Evolutionary conservation across 106 monocot species (phyloP).

Genomic region (Apostasia ramifera): DNA sequence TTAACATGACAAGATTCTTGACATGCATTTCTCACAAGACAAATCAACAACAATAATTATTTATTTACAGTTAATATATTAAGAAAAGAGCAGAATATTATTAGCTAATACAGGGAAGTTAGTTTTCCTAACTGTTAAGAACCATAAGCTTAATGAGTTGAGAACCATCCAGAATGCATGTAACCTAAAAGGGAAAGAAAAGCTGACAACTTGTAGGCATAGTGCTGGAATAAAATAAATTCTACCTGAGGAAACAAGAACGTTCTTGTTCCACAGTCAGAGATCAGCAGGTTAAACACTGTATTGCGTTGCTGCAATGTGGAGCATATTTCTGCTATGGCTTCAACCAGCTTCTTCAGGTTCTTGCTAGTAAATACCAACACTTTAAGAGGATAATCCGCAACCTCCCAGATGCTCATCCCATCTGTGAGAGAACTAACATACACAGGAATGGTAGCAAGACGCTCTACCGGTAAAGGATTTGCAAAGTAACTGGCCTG

Average conservation of each 20-base stretch:
- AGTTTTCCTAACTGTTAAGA: background rate
- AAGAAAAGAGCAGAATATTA: background rate
- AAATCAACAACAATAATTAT: too few relatives aligned
- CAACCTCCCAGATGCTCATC: slow-evolving; percentile 31
- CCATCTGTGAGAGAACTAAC: slow-evolving; percentile 6
- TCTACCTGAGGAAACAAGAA: slow-evolving; percentile 77
- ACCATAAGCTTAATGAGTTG: background rate
- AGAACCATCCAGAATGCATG: too few relatives aligned
- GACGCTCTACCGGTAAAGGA: slow-evolving; percentile 46
- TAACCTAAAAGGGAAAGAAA: too few relatives aligned
- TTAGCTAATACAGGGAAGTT: background rate
- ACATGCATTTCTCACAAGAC: too few relatives aligned
- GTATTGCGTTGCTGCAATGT: slow-evolving; percentile 17
- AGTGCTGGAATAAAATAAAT: background rate
- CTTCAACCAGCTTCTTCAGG: slow-evolving; percentile 15
- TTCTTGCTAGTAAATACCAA: slow-evolving; percentile 39
- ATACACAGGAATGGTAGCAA: slow-evolving; percentile 24
- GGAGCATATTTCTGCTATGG: slow-evolving; percentile 42
- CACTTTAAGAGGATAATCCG: slow-evolving; percentile 48
- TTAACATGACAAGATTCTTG: too few relatives aligned
- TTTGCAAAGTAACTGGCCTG: slow-evolving; percentile 65
- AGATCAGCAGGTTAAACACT: slow-evolving; percentile 47
- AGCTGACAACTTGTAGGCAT: background rate
- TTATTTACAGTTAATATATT: too few relatives aligned
- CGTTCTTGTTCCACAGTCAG: slow-evolving; percentile 50